Base-by-base conservation (phyloP, 805 yeast genomes). In the Pichia thaimueangensis region DNA sequence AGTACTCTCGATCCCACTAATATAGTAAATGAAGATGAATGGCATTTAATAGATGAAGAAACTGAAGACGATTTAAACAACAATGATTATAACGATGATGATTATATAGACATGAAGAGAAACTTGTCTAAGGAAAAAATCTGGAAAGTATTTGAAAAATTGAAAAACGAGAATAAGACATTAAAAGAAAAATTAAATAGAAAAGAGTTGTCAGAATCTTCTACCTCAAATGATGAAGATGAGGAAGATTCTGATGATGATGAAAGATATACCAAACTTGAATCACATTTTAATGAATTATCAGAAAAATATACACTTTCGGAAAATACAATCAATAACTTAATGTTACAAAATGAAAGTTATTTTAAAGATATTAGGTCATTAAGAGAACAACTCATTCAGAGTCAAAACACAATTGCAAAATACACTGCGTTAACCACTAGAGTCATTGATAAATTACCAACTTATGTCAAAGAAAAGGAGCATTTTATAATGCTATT, bases 131-230 rank as follows among this genome's bases (percentile, higher is more conserved):
- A 34, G 4, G 4, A n/a, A 5, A 39, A 42, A 15, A n/a, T 23
- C 7, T 21, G 29, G 12, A 40, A 39, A 5, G 40, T 42, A 7
- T 39, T 47, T 30, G 43, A 45, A 31, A 50, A 45, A 11, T 36
- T 47, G n/a, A 43, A 47, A 27, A n/a, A 37, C 5, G 52, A 45
- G 15, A 49, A 50, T 32, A 45, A 47, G 34, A 21, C 22, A 6
- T 43, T 49, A 17, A 44, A 39, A 19, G 45, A 47, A 20, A 47
- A 31, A 25, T 27, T 51, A 16, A 41, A 49, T 22, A 51, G 48
- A 42, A 48, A 45, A 40, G 52, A 48, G 23, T 29, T 52, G 19
- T 48, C 52, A 22, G 37, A 47, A 25, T 47, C 45, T 37, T 41
- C 41, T 25, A 40, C 36, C 11, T 32, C 47, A 17, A 37, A 43